These are phyloP conservation scores for Fusarium pseudonygamai DNA, from an alignment of 2,329 filamentous ascomycete species.

Conservation along the genomic window DNA sequence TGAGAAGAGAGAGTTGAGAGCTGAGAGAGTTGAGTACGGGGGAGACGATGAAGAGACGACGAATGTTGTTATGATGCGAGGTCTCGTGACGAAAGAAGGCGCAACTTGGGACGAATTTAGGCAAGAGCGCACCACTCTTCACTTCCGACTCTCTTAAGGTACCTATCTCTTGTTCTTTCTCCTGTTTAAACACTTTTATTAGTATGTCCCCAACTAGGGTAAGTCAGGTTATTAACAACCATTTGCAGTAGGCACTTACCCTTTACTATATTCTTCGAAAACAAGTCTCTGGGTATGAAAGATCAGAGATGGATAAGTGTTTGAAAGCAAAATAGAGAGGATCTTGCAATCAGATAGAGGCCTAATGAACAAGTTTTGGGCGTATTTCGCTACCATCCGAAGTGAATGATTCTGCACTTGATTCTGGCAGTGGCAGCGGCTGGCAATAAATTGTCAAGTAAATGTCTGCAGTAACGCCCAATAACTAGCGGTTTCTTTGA, in stretches of 20 bases:
- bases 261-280: neutral
- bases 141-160: neutral
- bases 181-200: neutral
- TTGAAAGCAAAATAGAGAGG: neutral
- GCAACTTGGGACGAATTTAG: constrained; percentile 10
- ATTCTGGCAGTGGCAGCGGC: constrained; percentile 29
- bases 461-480: constrained; percentile 7
- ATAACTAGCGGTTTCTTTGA: neutral
- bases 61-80: neutral
- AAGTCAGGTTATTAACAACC: neutral
- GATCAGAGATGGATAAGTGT: neutral
- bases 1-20: constrained; percentile 18
- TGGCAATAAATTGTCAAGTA: constrained; percentile 24
- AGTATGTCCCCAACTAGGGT: neutral
- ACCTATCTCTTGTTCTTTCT: constrained; percentile 8
- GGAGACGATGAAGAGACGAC: neutral
- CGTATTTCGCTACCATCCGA: neutral
- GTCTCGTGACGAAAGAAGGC: constrained; percentile 20
- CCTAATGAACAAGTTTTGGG: neutral
- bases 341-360: neutral
- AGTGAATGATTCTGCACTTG: neutral
- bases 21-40: neutral
- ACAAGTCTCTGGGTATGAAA: neutral
- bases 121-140: constrained; percentile 15
- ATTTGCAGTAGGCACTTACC: constrained; percentile 1